Base-by-base conservation (phyloP, 2,329 filamentous ascomycete species). In the Diaporthe citrichinensis region DNA sequence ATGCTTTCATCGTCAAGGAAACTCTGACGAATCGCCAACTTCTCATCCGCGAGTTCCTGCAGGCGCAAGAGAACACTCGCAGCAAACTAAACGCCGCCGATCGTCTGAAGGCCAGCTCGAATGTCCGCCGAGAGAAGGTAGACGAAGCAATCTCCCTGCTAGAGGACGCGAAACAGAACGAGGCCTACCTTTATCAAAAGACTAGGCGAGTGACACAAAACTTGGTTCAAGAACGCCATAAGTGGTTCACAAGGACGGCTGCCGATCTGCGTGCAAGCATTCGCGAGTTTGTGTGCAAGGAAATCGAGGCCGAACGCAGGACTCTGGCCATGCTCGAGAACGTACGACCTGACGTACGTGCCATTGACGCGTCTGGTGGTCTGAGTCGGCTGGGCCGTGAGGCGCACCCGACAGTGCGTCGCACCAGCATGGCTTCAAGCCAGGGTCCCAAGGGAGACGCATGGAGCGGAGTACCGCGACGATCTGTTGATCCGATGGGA, bases 361-460 rank as follows among this genome's bases (percentile, higher is more conserved):
- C 94, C 78, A 98, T 99, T 80, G 97, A 99, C 84, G 89, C 94
- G 51, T 96, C 94, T 9, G 97, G 97, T 73, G 97, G 97, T 15
- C 90, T 99, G 61, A 97, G 94, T 81, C 92, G 97, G 57, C 89
- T 99, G 46, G 97, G 97, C 57, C 92, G 97, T 75, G 97, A 99
- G 85, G 88, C 94, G 23, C 95, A 98, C 83, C 96, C 97, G 3
- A 86, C 92, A 7, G 84, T 87, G 76, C 91, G 97, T 73, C 92
- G 96, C 77, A 86, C 93, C 36, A 96, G 92, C 84, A 85, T 98
- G 78, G 94, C 94, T 23, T 94, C 94, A 62, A 97, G 94, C 80
- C 97, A 99, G 85, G 97, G 97, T 0, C 96, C 97, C 68, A 98
- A 98, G 86, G 97, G 97, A n/a, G 97, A 99, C 84, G 94, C 97